phyloP scores from a whole-genome alignment of 2,329 filamentous ascomycete species.

The Beauveria australis region DNA sequence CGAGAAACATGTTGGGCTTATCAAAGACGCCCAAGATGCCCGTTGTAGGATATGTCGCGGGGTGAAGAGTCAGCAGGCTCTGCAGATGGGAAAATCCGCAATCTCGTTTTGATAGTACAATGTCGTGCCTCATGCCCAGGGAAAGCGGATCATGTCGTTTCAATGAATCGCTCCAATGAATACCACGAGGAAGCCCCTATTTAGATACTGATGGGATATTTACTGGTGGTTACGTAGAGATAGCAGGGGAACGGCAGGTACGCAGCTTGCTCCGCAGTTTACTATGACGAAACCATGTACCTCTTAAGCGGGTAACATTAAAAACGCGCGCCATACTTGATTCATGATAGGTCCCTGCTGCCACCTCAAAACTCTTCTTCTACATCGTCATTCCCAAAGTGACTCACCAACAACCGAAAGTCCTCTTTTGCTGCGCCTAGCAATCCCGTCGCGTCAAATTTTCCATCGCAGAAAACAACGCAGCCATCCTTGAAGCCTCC shows the following conservation, averaged over 20 bases:
- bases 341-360: neutral
- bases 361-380: neutral
- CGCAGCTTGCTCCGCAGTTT: neutral
- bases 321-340: neutral
- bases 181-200: neutral
- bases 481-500: neutral
- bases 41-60: neutral
- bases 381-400: constrained; percentile 7
- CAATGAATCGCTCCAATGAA: neutral
- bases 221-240: neutral
- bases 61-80: neutral
- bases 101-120: too few species aligned
- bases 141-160: too few species aligned
- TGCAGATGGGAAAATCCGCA: too few species aligned
- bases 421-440: neutral
- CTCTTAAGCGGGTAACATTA: neutral
- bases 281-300: neutral
- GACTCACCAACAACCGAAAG: constrained; percentile 4
- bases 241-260: neutral
- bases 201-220: neutral
- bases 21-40: neutral
- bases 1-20: neutral
- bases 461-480: constrained; percentile 1
- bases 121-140: too few species aligned
- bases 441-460: constrained; percentile 2